phyloP scores from a whole-genome alignment of 2,329 filamentous ascomycete species.

The Didymella keratinophila region DNA sequence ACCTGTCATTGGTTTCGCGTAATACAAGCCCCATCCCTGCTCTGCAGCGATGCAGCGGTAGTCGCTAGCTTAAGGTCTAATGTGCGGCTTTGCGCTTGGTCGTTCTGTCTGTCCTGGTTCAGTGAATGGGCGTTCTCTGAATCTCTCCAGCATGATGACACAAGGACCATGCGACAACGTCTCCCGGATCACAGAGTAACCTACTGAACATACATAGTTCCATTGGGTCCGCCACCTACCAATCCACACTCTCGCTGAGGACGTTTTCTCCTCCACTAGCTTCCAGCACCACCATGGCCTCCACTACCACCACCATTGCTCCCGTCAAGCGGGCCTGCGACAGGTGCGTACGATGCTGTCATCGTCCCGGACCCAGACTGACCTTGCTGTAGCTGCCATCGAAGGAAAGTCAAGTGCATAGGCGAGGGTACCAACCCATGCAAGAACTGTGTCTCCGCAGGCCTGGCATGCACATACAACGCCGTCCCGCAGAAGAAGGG shows the following conservation, averaged over 20 bases:
- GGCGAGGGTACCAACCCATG: constrained; percentile 62
- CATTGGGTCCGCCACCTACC: constrained; percentile 38
- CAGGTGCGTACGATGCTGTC: constrained; percentile 42
- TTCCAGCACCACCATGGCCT: constrained; percentile 35
- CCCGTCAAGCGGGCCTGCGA: constrained; percentile 54
- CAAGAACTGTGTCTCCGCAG: constrained; percentile 67
- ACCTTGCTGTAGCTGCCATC: constrained; percentile 52
- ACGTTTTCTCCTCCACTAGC: constrained; percentile 34
- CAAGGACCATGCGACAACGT: constrained; percentile 40
- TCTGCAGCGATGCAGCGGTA: constrained; percentile 34
- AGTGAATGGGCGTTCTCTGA: constrained; percentile 39
- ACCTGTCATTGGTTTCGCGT: constrained; percentile 32
- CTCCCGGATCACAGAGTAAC: constrained; percentile 40
- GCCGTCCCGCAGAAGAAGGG: constrained; percentile 71
- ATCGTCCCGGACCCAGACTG: constrained; percentile 14
- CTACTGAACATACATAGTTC: constrained; percentile 42
- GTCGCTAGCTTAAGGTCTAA: constrained; percentile 42
- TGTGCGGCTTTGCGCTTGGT: constrained; percentile 47
- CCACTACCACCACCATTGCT: constrained; percentile 44
- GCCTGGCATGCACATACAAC: constrained; percentile 69
- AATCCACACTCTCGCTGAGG: constrained; percentile 34
- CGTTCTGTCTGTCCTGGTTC: constrained; percentile 43
- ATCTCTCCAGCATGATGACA: constrained; percentile 45
- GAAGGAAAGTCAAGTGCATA: constrained; percentile 61
- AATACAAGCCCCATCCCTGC: constrained; percentile 32